Evolutionary conservation across 169 alveolate species (phyloP).

Genomic region (Babesia ovata): DNA sequence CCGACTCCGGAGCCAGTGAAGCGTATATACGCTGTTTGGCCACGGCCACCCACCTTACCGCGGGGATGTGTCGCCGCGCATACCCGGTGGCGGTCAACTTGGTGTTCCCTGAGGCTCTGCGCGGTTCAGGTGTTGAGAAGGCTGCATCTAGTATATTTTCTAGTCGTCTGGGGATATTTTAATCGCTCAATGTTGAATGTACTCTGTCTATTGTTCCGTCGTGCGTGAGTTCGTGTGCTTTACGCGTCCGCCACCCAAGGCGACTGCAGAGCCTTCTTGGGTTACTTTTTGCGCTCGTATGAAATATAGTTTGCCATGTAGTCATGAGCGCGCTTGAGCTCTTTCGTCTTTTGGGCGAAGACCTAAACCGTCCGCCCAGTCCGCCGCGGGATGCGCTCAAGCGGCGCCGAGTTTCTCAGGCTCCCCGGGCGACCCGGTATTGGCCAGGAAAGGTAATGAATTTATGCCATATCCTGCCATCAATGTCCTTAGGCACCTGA

Average conservation of each 20-base stretch:
- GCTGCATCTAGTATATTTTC: slow-evolving; percentile 33
- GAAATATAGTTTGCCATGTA: too few species aligned
- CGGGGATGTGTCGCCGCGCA: slow-evolving; percentile 26
- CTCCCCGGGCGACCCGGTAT: slow-evolving; percentile 37
- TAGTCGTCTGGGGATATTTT: slow-evolving; percentile 45
- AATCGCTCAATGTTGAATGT: not conserved
- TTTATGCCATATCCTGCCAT: not conserved
- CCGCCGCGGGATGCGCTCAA: slow-evolving; percentile 53
- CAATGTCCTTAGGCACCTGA: slow-evolving; percentile 35
- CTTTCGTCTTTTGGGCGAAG: slow-evolving; percentile 63
- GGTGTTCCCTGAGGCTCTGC: slow-evolving; percentile 48
- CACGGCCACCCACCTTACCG: slow-evolving; percentile 48
- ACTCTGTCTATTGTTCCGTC: not conserved
- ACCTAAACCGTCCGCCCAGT: slow-evolving; percentile 53
- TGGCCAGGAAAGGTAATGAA: slow-evolving; percentile 72
- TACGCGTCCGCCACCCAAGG: not conserved
- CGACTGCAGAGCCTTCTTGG: not conserved
- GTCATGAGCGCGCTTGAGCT: slow-evolving; percentile 62
- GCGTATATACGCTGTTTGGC: slow-evolving; percentile 62
- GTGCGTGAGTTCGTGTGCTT: not conserved
- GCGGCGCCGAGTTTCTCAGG: slow-evolving; percentile 43
- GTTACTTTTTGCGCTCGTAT: not conserved
- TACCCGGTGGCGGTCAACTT: slow-evolving; percentile 46
- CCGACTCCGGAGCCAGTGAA: slow-evolving; percentile 1
- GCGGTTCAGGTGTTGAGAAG: slow-evolving; percentile 34